A percentile compares a stretch with the other conserved stretches of the same genome.
Conservation (phyloP, 257 asterid species). For the Solanum sejunctum region DNA sequence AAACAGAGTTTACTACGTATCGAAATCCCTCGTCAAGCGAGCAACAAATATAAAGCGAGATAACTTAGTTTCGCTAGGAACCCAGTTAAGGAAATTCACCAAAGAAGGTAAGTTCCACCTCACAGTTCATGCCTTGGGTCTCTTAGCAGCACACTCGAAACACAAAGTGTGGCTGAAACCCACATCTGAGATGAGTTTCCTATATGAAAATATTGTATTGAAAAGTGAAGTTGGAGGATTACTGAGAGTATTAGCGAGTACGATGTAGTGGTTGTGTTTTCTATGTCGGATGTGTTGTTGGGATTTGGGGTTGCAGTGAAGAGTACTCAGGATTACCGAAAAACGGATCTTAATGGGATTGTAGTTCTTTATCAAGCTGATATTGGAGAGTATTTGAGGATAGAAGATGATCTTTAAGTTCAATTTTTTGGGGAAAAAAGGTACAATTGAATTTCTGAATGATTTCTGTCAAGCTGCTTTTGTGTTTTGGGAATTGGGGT, state of each 20-base stretch:
- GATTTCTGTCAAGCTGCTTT: neutral
- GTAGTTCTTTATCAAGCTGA: conserved; percentile 78
- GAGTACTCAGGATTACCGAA: conserved; percentile 72
- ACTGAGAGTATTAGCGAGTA: conserved; percentile 66
- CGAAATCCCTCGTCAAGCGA: conserved; percentile 65
- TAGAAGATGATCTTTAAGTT: conserved; percentile 65
- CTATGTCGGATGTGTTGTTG: conserved; percentile 78
- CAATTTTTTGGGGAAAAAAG: neutral
- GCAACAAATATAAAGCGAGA: conserved; percentile 89
- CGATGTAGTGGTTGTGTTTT: conserved; percentile 80
- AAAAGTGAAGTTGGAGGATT: conserved; percentile 88
- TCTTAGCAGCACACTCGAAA: conserved; percentile 69
- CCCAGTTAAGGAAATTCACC: conserved; percentile 77
- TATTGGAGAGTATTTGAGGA: conserved; percentile 84
- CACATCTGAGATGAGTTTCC: conserved; percentile 70
- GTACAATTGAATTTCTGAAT: neutral
- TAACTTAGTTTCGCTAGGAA: conserved; percentile 54
- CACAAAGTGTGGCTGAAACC: conserved; percentile 95
- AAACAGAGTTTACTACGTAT: conserved; percentile 70
- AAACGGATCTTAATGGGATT: conserved; percentile 77
- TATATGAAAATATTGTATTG: conserved; percentile 75
- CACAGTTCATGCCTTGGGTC: conserved; percentile 48
- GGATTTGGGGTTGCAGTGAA: conserved; percentile 89
- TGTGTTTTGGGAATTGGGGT: neutral
- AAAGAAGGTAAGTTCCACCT: conserved; percentile 49